Conservation (phyloP, 257 asterid genomes). For the Nicotiana noctiflora region DNA sequence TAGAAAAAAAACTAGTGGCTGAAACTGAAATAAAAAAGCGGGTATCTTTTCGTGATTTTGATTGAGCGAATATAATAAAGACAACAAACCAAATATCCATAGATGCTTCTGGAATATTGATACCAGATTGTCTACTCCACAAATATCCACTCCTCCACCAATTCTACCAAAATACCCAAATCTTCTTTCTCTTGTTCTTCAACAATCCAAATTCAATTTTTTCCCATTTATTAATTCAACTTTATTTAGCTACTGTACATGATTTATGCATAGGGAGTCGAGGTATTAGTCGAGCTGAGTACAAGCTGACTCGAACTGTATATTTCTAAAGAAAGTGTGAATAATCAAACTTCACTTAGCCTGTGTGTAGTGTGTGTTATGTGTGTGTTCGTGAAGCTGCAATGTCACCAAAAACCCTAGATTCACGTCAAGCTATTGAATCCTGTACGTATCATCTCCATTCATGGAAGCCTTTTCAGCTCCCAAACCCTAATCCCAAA, state of each 20-base stretch:
- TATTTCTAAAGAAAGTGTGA: background rate
- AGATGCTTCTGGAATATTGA: background rate
- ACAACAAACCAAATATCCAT: background rate
- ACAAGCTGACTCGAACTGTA: background rate
- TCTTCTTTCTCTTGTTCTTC: background rate
- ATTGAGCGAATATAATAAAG: background rate
- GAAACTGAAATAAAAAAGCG: background rate
- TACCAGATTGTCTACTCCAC: background rate
- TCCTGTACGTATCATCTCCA: slow-evolving; percentile 38
- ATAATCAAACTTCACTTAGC: no score
- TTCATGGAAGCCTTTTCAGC: slow-evolving; percentile 44
- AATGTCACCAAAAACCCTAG: no score
- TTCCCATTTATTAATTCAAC: no score
- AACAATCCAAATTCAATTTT: background rate
- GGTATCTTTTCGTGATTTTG: background rate
- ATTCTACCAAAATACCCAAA: no score
- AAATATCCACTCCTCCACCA: background rate
- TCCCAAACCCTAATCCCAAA: slow-evolving; percentile 24
- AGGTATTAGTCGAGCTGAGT: background rate
- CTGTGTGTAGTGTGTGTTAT: no score
- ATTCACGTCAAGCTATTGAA: slow-evolving; percentile 21
- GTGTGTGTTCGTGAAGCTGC: background rate
- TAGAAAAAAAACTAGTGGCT: background rate
- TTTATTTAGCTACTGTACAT: background rate
- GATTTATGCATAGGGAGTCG: background rate